Base-by-base conservation (phyloP, 2,329 filamentous ascomycete species). In the Talaromyces sp. region DNA sequence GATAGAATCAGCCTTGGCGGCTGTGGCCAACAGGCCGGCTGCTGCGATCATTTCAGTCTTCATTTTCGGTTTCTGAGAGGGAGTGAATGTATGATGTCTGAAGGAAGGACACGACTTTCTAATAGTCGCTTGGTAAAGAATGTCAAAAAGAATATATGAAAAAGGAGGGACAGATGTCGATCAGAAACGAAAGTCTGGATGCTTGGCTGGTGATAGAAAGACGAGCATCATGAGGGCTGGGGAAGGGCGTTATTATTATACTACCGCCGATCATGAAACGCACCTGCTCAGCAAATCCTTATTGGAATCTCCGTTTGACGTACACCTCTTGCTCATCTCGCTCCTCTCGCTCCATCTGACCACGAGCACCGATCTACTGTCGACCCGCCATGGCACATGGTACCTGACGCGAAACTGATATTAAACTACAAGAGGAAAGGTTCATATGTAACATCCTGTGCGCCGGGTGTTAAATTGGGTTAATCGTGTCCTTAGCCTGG, bases 11-110 rank as follows among this genome's bases (percentile, higher is more conserved):
- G 49, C 60, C n/a, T 33, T 32, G 15, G 39, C 55, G 17, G 19
- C 22, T 5, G 49, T 44, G 39, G 51, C 30, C 7, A 62, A 52
- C 54, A 62, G 51, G 28, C 57, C 55, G 51, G 55, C 55, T 36
- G 60, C 60, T 49, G 55, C 55, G 27, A 58, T 17, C n/a, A 62
- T 62, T 62, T 62, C 44, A 39, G 39, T 39, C 55, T 58, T 62
- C 60, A 62, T 62, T 58, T 39, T 55, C 7, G 47, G 15, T 36
- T 44, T 42, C 32, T 28, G 33, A 11, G 36, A 17, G n/a, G 52
- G 56, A 32, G 39, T 47, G 47, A 30, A n/a, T 47, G 33, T 57
- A 32, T 59, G 15, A 30, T 52, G n/a, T 15, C 15, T 52, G 10
- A 55, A 55, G 53, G 51, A 62, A 55, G 60, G 51, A 27, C 33